A percentile compares a stretch with the other conserved stretches of the same genome.
phyloP scores from a whole-genome alignment of 805 yeast species.

The Candida maris region DNA sequence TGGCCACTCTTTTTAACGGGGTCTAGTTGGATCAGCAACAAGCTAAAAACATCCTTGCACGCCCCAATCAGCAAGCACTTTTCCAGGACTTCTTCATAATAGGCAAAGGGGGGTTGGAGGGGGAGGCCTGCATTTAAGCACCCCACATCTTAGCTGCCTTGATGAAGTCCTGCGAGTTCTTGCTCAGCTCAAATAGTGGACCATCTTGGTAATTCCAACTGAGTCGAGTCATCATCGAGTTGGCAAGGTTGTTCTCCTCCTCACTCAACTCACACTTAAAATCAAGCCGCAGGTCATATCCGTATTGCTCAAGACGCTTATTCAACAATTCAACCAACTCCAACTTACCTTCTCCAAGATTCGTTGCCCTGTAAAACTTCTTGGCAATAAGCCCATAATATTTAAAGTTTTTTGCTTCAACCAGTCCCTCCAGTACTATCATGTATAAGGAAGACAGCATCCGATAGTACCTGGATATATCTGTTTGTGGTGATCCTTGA shows the following conservation, averaged over 20 bases:
- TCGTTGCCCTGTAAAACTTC: slow-evolving; percentile 7
- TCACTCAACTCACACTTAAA: slow-evolving; percentile 1
- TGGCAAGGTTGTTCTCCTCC: slow-evolving; percentile 4
- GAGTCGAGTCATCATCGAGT: slow-evolving; percentile 3
- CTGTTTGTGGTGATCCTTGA: neutral
- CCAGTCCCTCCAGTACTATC: neutral
- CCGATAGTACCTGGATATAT: neutral
- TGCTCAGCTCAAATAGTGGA: slow-evolving; percentile 4
- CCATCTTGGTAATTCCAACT: slow-evolving; percentile 1
- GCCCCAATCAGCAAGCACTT: no score
- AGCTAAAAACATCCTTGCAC: no score
- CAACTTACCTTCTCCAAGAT: neutral
- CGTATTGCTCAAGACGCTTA: slow-evolving; percentile 1
- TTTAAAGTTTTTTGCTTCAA: neutral
- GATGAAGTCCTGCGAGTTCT: slow-evolving; percentile 6
- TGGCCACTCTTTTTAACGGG: no score
- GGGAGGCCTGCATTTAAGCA: no score
- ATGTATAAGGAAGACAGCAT: slow-evolving; percentile 2
- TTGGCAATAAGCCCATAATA: slow-evolving; percentile 6
- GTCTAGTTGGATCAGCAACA: no score
- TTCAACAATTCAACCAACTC: slow-evolving; percentile 2
- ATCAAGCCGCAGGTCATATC: slow-evolving; percentile 4
- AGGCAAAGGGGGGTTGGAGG: no score
- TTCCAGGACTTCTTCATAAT: no score
- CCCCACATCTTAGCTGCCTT: slow-evolving; percentile 8